phyloP scores from a whole-genome alignment of 2,329 filamentous ascomycete species.

The Colletotrichum shisoi region DNA sequence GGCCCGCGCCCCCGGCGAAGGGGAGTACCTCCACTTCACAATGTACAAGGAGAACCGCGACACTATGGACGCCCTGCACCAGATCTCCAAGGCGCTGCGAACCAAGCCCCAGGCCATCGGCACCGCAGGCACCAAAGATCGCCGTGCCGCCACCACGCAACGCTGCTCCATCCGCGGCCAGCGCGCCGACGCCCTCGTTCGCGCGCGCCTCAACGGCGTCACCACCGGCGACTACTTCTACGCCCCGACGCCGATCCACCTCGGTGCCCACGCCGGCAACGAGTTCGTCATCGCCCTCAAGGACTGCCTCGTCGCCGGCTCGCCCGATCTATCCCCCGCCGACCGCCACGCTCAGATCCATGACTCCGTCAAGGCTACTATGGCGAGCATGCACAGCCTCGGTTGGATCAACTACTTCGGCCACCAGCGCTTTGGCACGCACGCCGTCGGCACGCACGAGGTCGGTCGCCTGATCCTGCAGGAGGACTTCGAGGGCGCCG shows the following conservation, averaged over 20 bases:
- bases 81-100: slow-evolving; percentile 76
- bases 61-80: slow-evolving; percentile 88
- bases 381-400: slow-evolving; percentile 72
- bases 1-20: slow-evolving; percentile 51
- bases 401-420: slow-evolving; percentile 99
- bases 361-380: slow-evolving; percentile 60
- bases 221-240: slow-evolving; percentile 84
- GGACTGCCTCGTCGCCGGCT: slow-evolving; percentile 71
- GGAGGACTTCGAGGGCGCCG: slow-evolving; percentile 80
- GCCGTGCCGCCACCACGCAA: slow-evolving; percentile 85
- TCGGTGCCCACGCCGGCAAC: slow-evolving; percentile 87
- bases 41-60: slow-evolving; percentile 97
- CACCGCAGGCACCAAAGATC: slow-evolving; percentile 87
- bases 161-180: slow-evolving; percentile 71
- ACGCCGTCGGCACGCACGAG: slow-evolving; percentile 82
- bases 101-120: slow-evolving; percentile 77
- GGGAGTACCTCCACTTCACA: slow-evolving; percentile 87
- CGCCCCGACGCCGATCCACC: slow-evolving; percentile 72
- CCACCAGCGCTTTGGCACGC: slow-evolving; percentile 94
- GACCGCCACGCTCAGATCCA: slow-evolving; percentile 43
- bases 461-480: slow-evolving; percentile 85
- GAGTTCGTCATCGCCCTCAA: slow-evolving; percentile 93
- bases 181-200: slow-evolving; percentile 66
- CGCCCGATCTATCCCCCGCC: slow-evolving; percentile 21
- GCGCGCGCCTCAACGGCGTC: slow-evolving; percentile 69